Conservation (phyloP, 225 moss, liverwort and hornwort species). For the Rhytidiadelphus loreus region DNA sequence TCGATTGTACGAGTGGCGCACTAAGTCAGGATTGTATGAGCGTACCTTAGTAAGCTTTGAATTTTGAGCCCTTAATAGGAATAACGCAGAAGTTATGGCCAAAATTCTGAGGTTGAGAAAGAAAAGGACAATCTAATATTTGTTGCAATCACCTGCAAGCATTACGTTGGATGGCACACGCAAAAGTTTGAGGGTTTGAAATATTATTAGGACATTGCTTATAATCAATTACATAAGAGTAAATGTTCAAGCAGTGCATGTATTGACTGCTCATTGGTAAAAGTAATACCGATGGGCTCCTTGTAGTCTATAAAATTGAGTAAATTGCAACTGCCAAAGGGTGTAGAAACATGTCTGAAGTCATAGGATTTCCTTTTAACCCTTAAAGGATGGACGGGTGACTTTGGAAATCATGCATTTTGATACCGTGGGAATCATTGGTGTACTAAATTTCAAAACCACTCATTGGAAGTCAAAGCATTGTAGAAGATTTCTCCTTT, state of each 20-base stretch:
- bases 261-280: not conserved
- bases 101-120: not conserved
- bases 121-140: not conserved
- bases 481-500: too few species aligned
- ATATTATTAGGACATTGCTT: not conserved
- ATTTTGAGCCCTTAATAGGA: not conserved
- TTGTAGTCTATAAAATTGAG: not conserved
- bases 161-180: not conserved
- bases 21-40: not conserved
- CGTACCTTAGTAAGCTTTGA: not conserved
- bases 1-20: not conserved
- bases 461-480: too few species aligned
- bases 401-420: too few species aligned
- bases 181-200: not conserved
- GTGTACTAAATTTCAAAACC: too few species aligned
- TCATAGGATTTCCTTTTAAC: not conserved
- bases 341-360: not conserved
- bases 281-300: not conserved
- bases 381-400: too few species aligned
- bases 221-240: not conserved
- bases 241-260: not conserved
- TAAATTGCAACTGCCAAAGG: not conserved
- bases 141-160: not conserved
- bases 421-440: too few species aligned
- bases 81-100: not conserved